Conservation (phyloP, 1,284 basidiomycete genomes). For the Tylopilus orsonianus region DNA sequence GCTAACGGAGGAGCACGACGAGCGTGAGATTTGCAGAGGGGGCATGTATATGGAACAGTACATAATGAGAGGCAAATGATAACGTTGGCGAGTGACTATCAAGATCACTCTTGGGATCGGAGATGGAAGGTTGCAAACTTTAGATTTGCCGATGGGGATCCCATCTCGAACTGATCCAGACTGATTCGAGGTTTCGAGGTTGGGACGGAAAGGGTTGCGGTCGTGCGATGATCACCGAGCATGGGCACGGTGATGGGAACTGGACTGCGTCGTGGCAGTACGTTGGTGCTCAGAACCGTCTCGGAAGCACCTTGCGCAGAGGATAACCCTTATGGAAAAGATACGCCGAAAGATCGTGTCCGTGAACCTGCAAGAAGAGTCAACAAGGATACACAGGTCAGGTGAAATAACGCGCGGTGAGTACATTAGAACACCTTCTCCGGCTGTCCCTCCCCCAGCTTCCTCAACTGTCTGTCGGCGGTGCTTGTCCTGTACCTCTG, state of each 20-base stretch:
- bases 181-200: background rate
- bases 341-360: constrained; percentile 32
- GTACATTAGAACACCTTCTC: constrained; percentile 23
- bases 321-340: constrained; percentile 31
- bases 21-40: constrained; percentile 30
- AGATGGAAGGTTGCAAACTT: constrained; percentile 33
- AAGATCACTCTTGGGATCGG: constrained; percentile 33
- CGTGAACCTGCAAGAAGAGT: constrained; percentile 22
- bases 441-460: constrained; percentile 11
- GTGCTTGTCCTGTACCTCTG: constrained; percentile 19
- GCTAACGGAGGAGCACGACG: constrained; percentile 1
- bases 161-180: constrained; percentile 14
- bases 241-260: constrained; percentile 16
- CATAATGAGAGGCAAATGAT: constrained; percentile 29
- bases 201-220: background rate
- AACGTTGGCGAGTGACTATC: constrained; percentile 30
- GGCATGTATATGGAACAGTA: constrained; percentile 23
- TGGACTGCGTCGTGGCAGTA: constrained; percentile 22
- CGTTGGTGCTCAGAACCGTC: constrained; percentile 5
- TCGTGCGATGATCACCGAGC: constrained; percentile 32
- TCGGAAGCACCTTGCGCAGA: constrained; percentile 28
- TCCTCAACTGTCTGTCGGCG: constrained; percentile 15
- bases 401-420: constrained; percentile 15
- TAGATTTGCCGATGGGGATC: constrained; percentile 34
- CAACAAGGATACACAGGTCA: constrained; percentile 34